Conservation (phyloP, 164 flowering plant species). For the Akebia trifoliata region DNA sequence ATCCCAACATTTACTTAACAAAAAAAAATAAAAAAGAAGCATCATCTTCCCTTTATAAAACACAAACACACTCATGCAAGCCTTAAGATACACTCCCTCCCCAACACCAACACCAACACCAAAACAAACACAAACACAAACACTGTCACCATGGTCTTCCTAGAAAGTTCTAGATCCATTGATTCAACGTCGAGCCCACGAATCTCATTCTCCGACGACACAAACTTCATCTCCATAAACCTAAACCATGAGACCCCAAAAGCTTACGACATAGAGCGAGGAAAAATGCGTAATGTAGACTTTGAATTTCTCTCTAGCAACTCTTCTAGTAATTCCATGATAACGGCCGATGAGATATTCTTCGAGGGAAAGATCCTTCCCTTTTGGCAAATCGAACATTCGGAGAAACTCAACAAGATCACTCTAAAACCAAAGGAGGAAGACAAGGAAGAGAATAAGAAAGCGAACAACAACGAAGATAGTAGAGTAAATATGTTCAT, state of each 20-base stretch:
- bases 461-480: slow-evolving; percentile 18
- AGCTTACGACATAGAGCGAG: slow-evolving; percentile 11
- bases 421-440: slow-evolving; percentile 30
- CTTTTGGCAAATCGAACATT: slow-evolving; percentile 49
- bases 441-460: slow-evolving; percentile 6
- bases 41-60: slow-evolving; percentile 28
- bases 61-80: slow-evolving; percentile 16
- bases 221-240: slow-evolving; percentile 42
- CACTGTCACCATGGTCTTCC: slow-evolving; percentile 34
- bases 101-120: too few relatives aligned
- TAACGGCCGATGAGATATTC: slow-evolving; percentile 74
- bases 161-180: slow-evolving; percentile 25
- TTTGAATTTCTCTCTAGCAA: slow-evolving; percentile 67
- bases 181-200: slow-evolving; percentile 47
- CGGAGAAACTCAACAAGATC: slow-evolving; percentile 42
- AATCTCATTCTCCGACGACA: slow-evolving; percentile 60
- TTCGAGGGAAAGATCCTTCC: slow-evolving; percentile 72
- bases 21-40: slow-evolving; percentile 13
- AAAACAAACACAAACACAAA: too few relatives aligned
- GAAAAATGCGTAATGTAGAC: slow-evolving; percentile 27
- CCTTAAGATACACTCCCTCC: too few relatives aligned
- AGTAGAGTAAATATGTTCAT: slow-evolving; percentile 46
- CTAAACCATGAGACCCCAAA: slow-evolving; percentile 21
- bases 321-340: slow-evolving; percentile 27
- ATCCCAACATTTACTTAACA: slow-evolving; percentile 25